Base-by-base conservation (phyloP, 371 early-diverging fungal genomes). In the Syncephalastrum sp. region DNA sequence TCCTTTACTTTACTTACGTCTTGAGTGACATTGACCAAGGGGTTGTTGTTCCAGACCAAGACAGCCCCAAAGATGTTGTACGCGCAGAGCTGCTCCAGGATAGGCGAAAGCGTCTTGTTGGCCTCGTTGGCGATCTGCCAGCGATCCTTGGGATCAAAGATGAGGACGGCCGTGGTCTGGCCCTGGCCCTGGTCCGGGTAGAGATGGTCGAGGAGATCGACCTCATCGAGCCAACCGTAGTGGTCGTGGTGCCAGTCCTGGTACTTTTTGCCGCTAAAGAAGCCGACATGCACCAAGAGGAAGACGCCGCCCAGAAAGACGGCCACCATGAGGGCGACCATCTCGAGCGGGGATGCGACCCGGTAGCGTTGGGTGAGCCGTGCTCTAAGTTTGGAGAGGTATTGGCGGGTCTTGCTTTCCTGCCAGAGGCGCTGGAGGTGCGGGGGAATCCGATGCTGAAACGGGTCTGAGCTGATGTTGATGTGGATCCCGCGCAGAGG, bases 41-140 rank as follows among this genome's bases (percentile, higher is more conserved):
- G 75, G 63, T 86, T 75, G 60, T 86, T 80, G 50, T 83, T 83
- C 86, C 86, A 86, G 33, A 86, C 65, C 60, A 83, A 69, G 21
- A 82, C 73, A 44, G 63, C 69, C 41, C 70, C 67, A 70, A 86
- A 83, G 78, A 84, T 83, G n/a, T 79, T 68, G 53, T 83, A 79
- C 23, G 74, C 70, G 58, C 86, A 86, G 15, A 84, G 57, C 41
- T 81, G 69, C 42, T 75, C 62, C 14, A 85, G 65, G 24, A 83
- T 70, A 27, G 75, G 69, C 50, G 74, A 65, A 16, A 82, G 42
- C 13, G 66, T 69, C 14, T 78, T 48, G 57, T 27, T 60, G 69
- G 53, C 60, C 47, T 62, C 76, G 67, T 74, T 54, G 59, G 68
- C 41, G 2, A 50, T 47, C 4, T 16, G 12, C 33, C 48, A 45